phyloP scores from a whole-genome alignment of 1,139 yeast genomes.

The Yamadazyma blattariae region DNA sequence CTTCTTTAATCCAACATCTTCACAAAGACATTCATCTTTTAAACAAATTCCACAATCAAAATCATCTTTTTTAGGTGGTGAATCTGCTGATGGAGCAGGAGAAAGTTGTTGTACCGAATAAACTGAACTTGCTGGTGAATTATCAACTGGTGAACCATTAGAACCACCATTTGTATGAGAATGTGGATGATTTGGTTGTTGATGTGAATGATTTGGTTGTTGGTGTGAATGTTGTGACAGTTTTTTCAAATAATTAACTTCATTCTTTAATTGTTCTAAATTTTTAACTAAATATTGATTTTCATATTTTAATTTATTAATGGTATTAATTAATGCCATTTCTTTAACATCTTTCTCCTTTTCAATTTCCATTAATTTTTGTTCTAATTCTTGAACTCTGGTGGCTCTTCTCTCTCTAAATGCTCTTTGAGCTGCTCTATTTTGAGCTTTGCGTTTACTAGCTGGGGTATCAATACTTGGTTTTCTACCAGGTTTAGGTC shows the following conservation, averaged over 20 bases:
- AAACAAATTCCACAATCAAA: constrained; percentile 65
- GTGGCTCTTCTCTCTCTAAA: constrained; percentile 81
- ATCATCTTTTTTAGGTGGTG: constrained; percentile 27
- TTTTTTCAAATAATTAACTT: constrained; percentile 17
- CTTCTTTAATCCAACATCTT: constrained; percentile 54
- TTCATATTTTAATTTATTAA: constrained; percentile 39
- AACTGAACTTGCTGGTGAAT: constrained; percentile 31
- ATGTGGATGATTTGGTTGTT: neutral
- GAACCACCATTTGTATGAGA: constrained; percentile 13
- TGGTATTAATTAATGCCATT: constrained; percentile 54
- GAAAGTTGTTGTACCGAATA: constrained; percentile 48
- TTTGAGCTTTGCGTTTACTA: constrained; percentile 84
- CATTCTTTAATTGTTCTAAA: constrained; percentile 34
- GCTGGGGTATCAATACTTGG: constrained; percentile 76
- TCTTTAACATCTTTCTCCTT: constrained; percentile 62
- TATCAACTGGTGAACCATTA: constrained; percentile 3
- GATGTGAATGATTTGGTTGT: constrained; percentile 1
- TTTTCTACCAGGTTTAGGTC: constrained; percentile 89
- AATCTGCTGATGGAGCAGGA: constrained; percentile 55
- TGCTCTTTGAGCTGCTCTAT: constrained; percentile 93
- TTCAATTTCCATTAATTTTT: constrained; percentile 56
- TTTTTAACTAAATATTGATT: constrained; percentile 36
- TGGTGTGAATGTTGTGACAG: neutral
- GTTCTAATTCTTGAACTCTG: constrained; percentile 47
- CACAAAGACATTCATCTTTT: constrained; percentile 72